Conservation (phyloP, 306 rosid species). For the Vigna angularis region DNA sequence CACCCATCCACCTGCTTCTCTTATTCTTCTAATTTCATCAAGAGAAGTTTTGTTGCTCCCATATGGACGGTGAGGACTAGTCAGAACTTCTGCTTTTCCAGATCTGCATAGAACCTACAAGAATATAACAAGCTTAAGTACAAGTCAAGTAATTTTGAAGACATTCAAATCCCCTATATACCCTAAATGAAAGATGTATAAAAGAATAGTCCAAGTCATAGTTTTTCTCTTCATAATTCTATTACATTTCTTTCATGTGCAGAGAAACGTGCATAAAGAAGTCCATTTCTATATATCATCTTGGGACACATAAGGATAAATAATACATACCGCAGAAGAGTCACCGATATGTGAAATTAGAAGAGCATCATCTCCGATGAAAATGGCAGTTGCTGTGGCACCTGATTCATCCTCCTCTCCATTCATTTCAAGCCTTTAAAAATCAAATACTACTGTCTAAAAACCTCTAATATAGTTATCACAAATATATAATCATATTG, state of each 20-base stretch:
- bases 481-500: neutral
- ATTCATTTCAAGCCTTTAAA: conserved; percentile 85
- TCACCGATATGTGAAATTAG: conserved; percentile 91
- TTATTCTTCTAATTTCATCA: conserved; percentile 91
- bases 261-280: conserved; percentile 27
- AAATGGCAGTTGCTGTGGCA: conserved; percentile 81
- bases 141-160: conserved; percentile 12
- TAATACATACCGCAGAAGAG: conserved; percentile 77
- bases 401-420: conserved; percentile 86
- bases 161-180: conserved; percentile 32
- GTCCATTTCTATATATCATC: neutral
- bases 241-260: neutral
- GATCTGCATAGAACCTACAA: conserved; percentile 84
- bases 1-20: conserved; percentile 99
- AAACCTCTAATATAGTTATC: too few relatives aligned
- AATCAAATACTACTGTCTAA: conserved; percentile 50
- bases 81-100: conserved; percentile 81
- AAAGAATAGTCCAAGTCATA: conserved; percentile 12
- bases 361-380: conserved; percentile 66
- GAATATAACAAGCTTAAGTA: conserved; percentile 40
- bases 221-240: conserved; percentile 14
- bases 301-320: conserved; percentile 20
- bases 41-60: conserved; percentile 84
- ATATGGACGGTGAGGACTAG: conserved; percentile 90
- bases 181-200: conserved; percentile 7